Percentiles rank a stretch among this genome's conserved stretches.
phyloP scores from a whole-genome alignment of 2,329 filamentous ascomycete species.

The Penicillium verrucosum region DNA sequence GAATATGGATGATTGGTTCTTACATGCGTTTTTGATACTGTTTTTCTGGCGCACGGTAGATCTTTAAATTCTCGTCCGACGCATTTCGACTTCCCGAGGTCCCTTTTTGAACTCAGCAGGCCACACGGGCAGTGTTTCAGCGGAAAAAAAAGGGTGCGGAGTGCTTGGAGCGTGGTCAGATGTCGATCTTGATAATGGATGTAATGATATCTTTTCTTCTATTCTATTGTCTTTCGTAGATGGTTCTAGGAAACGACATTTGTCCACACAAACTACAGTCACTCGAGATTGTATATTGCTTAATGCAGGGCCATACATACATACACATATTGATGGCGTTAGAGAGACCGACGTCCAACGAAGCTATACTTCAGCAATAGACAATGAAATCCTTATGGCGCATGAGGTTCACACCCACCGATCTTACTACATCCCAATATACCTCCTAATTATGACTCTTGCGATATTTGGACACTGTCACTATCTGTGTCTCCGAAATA shows the following conservation, averaged over 20 bases:
- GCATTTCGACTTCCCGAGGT: not conserved
- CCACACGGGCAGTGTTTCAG: constrained; percentile 1
- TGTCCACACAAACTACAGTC: too few relatives aligned
- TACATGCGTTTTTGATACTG: constrained; percentile 3
- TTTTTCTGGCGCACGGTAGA: not conserved
- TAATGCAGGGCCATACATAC: not conserved
- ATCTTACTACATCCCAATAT: not conserved
- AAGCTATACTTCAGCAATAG: not conserved
- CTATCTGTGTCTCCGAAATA: not conserved
- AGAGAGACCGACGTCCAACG: not conserved
- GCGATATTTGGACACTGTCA: not conserved
- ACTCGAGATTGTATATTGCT: not conserved
- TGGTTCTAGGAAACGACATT: not conserved
- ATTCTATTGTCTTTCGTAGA: not conserved
- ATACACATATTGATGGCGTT: too few relatives aligned
- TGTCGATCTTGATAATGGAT: constrained; percentile 31
- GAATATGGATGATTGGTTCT: constrained; percentile 14
- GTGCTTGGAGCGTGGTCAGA: constrained; percentile 16
- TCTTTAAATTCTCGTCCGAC: not conserved
- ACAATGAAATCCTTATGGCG: not conserved
- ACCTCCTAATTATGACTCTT: not conserved
- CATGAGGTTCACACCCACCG: not conserved
- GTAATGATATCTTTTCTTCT: constrained; percentile 25
- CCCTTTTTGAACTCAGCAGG: not conserved
- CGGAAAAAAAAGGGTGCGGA: constrained; percentile 12